Percentiles rank a stretch among this genome's conserved stretches.
These are phyloP conservation scores for Termitomyces sp. DNA, from an alignment of 768 basidiomycete species.

Conservation along the genomic window DNA sequence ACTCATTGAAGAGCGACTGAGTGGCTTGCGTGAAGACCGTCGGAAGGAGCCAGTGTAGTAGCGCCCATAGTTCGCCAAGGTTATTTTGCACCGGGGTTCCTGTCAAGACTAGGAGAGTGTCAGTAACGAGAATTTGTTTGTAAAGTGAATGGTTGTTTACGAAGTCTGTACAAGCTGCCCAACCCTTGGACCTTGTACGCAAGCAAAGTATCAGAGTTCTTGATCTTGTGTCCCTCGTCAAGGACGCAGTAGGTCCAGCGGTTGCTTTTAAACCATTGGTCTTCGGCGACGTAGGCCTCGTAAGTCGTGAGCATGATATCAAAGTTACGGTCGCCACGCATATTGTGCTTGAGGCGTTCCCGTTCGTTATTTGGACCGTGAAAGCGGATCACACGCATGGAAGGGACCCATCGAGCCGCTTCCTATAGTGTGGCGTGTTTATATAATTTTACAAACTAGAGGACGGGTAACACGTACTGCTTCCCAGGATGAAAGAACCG, in stretches of 20 bases:
- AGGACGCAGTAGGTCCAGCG: conserved; percentile 58
- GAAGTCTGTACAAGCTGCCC: conserved; percentile 55
- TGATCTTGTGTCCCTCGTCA: conserved; percentile 71
- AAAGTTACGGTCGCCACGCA: conserved; percentile 38
- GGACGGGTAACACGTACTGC: conserved; percentile 27
- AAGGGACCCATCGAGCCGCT: conserved; percentile 50
- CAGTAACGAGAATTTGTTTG: neutral
- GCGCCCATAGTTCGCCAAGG: conserved; percentile 51
- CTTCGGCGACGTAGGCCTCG: conserved; percentile 55
- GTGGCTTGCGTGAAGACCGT: conserved; percentile 45
- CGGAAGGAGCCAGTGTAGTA: conserved; percentile 56
- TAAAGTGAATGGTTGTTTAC: conserved; percentile 21
- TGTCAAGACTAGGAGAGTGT: conserved; percentile 46
- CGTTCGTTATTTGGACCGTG: conserved; percentile 57
- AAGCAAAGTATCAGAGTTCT: conserved; percentile 58
- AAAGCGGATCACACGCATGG: conserved; percentile 52
- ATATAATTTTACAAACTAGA: neutral
- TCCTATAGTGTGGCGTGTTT: conserved; percentile 29
- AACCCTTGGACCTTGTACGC: conserved; percentile 50
- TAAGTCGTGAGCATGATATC: conserved; percentile 70
- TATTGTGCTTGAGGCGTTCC: conserved; percentile 43
- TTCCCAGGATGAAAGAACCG: conserved; percentile 60
- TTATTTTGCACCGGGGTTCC: conserved; percentile 76
- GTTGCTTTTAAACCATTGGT: conserved; percentile 56
- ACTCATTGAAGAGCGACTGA: conserved; percentile 42